Conservation (phyloP, 768 basidiomycete genomes). For the Panus rudis region DNA sequence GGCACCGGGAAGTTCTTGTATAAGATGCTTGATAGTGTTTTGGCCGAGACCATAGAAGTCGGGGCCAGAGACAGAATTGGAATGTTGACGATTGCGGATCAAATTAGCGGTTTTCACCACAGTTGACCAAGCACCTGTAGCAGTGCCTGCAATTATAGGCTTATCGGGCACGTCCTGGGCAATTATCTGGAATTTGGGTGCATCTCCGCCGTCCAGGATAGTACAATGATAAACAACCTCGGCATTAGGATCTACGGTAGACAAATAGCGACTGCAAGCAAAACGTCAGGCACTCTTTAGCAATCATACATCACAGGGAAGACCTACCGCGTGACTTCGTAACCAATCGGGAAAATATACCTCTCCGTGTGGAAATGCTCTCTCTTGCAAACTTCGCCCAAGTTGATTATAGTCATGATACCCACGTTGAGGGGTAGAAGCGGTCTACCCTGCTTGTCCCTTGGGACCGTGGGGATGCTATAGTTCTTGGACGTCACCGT, state of each 20-base stretch:
- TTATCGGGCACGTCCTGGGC: constrained; percentile 65
- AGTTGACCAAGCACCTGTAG: constrained; percentile 81
- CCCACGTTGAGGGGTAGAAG: constrained; percentile 77
- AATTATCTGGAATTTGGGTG: constrained; percentile 80
- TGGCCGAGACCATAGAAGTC: constrained; percentile 86
- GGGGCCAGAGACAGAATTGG: constrained; percentile 82
- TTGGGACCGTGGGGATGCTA: constrained; percentile 72
- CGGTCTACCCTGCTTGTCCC: constrained; percentile 64
- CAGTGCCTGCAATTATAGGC: constrained; percentile 77
- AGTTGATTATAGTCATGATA: constrained; percentile 74
- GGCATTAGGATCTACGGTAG: constrained; percentile 56
- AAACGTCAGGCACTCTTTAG: constrained; percentile 4
- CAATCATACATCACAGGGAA: neutral
- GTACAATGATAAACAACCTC: constrained; percentile 79
- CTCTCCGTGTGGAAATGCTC: constrained; percentile 85
- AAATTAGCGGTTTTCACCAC: constrained; percentile 80
- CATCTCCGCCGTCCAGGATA: constrained; percentile 79
- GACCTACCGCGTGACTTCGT: constrained; percentile 1
- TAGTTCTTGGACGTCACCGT: constrained; percentile 72
- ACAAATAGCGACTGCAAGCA: constrained; percentile 60
- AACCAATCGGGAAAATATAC: constrained; percentile 64
- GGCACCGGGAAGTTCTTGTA: constrained; percentile 77
- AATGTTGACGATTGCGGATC: constrained; percentile 75
- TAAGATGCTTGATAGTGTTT: constrained; percentile 84
- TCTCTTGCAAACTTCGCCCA: constrained; percentile 73